Conservation (phyloP, 2,329 filamentous ascomycete genomes). For the Nakataea oryzae region DNA sequence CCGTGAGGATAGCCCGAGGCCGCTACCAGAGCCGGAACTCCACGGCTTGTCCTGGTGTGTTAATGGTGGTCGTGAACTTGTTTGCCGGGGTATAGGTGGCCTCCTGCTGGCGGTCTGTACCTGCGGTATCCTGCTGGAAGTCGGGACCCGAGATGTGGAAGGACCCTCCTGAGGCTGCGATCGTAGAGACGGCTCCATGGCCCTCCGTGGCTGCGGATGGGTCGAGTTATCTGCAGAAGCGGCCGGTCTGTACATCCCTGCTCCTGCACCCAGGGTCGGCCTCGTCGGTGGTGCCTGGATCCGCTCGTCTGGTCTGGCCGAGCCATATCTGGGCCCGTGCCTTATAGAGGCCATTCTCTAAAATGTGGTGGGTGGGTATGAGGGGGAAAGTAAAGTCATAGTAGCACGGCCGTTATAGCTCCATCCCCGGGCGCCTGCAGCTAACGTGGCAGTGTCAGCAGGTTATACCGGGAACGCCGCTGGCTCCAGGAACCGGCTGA, state of each 20-base stretch:
- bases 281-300: constrained; percentile 3
- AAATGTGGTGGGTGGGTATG: not conserved
- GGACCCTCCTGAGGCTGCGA: constrained; percentile 2
- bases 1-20: constrained; percentile 18
- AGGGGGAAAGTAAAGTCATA: not conserved
- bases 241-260: constrained; percentile 16
- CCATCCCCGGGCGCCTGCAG: not conserved
- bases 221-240: constrained; percentile 16
- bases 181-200: constrained; percentile 8
- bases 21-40: constrained; percentile 17
- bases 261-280: constrained; percentile 15
- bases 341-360: constrained; percentile 1
- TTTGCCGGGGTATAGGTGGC: constrained; percentile 15
- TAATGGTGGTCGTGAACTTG: constrained; percentile 22
- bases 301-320: constrained; percentile 10
- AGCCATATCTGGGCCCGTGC: not conserved
- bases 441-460: not conserved
- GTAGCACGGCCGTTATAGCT: not conserved
- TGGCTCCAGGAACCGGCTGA: not conserved
- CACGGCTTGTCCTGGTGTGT: constrained; percentile 32
- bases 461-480: not conserved
- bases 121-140: constrained; percentile 26
- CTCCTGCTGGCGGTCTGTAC: constrained; percentile 22
- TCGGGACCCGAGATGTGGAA: constrained; percentile 10
- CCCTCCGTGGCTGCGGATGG: not conserved